These are phyloP conservation scores for Aegilops longissima DNA, from an alignment of 176 grass and related monocot genomes.

Conservation along the genomic window DNA sequence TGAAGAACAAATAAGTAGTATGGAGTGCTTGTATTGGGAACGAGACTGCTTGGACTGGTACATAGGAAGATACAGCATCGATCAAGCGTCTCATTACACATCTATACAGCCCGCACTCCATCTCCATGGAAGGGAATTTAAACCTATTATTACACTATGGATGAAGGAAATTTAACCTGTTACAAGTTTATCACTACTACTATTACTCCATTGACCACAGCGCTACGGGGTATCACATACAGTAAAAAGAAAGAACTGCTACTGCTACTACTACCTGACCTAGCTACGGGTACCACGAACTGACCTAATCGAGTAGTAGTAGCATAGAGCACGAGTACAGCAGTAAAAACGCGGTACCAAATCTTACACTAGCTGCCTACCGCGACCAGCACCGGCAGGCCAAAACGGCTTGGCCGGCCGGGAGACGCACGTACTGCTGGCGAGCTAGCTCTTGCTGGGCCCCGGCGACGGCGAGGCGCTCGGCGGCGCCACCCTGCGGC, in stretches of 20 bases:
- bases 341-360: slow-evolving; percentile 48
- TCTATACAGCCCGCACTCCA: slow-evolving; percentile 24
- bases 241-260: slow-evolving; percentile 1
- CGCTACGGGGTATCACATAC: slow-evolving; percentile 12
- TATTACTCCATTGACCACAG: neutral
- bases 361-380: slow-evolving; percentile 4
- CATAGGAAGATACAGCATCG: neutral
- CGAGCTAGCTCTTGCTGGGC: neutral
- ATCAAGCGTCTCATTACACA: slow-evolving; percentile 30
- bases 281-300: neutral
- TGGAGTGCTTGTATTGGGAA: neutral
- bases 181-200: neutral
- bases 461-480: slow-evolving; percentile 3
- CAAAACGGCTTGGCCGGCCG: slow-evolving; percentile 36
- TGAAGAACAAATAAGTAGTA: neutral
- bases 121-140: neutral
- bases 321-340: slow-evolving; percentile 32
- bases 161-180: neutral
- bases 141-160: neutral
- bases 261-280: neutral
- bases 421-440: too few relatives aligned
- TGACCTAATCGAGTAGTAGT: neutral
- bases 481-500: slow-evolving; percentile 46
- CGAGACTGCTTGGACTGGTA: neutral
- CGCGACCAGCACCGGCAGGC: neutral